Conservation (phyloP, 1,284 basidiomycete genomes). For the Pseudozyma sp. region DNA sequence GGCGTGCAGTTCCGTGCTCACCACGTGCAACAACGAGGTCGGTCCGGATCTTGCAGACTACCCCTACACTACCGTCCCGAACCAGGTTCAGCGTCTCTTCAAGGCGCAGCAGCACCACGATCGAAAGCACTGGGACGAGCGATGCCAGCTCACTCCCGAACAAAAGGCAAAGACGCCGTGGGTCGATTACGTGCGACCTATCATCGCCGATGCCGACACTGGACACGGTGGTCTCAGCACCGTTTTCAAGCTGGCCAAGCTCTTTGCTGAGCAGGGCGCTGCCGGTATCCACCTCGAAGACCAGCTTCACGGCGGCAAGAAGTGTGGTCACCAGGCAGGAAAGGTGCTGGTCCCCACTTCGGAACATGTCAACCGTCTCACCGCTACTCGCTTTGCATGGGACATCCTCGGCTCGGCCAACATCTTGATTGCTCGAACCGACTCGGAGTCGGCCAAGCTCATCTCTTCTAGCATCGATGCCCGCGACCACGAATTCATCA, state of each 20-base stretch:
- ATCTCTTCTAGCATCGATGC: conserved; percentile 85
- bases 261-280: conserved; percentile 71
- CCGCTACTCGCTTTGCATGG: conserved; percentile 85
- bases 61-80: conserved; percentile 92
- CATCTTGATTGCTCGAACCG: conserved; percentile 88
- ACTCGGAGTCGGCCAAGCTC: conserved; percentile 88
- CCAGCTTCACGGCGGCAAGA: conserved; percentile 68
- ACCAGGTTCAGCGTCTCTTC: conserved; percentile 71
- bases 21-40: conserved; percentile 90
- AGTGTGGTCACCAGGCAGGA: conserved; percentile 90
- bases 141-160: conserved; percentile 56
- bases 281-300: conserved; percentile 67
- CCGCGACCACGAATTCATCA: conserved; percentile 73
- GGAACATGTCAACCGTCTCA: conserved; percentile 83
- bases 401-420: conserved; percentile 88
- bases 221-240: conserved; percentile 67
- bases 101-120: conserved; percentile 69
- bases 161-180: conserved; percentile 65
- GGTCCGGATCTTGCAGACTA: conserved; percentile 96
- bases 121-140: conserved; percentile 67
- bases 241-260: conserved; percentile 67
- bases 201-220: conserved; percentile 68
- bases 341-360: conserved; percentile 91
- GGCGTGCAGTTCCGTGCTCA: conserved; percentile 80
- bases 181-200: conserved; percentile 67